Evolutionary conservation across 495 filamentous ascomycete species (phyloP).

Genomic region (Neurospora sp.): DNA sequence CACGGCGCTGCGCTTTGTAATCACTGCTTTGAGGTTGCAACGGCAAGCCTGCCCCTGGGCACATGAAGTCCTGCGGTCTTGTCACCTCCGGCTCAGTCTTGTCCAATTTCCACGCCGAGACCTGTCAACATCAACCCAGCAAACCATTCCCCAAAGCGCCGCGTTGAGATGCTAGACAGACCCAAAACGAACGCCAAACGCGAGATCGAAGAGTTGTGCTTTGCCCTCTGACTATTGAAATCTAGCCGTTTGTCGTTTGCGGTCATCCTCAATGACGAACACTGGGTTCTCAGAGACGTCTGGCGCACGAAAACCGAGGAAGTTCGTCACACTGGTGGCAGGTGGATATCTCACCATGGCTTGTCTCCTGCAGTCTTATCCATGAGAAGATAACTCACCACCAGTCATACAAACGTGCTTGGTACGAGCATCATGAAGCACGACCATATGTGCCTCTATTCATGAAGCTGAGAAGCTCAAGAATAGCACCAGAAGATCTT

Average conservation of each 20-base stretch:
- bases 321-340: neutral
- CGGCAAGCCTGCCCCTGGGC: neutral
- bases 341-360: neutral
- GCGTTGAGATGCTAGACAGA: neutral
- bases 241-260: neutral
- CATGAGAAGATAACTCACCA: neutral
- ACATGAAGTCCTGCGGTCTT: neutral
- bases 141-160: neutral
- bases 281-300: neutral
- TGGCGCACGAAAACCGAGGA: neutral
- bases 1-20: neutral
- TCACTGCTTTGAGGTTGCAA: neutral
- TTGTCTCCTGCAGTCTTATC: neutral
- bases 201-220: neutral
- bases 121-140: neutral
- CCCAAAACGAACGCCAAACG: neutral
- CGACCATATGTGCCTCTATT: neutral
- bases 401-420: neutral
- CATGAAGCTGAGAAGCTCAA: neutral
- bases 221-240: neutral
- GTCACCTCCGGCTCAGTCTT: neutral
- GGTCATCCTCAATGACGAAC: neutral
- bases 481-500: neutral
- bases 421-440: neutral
- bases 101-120: neutral